Base-by-base conservation (phyloP, 345 rosid species). In the Eucalyptus microcorys region DNA sequence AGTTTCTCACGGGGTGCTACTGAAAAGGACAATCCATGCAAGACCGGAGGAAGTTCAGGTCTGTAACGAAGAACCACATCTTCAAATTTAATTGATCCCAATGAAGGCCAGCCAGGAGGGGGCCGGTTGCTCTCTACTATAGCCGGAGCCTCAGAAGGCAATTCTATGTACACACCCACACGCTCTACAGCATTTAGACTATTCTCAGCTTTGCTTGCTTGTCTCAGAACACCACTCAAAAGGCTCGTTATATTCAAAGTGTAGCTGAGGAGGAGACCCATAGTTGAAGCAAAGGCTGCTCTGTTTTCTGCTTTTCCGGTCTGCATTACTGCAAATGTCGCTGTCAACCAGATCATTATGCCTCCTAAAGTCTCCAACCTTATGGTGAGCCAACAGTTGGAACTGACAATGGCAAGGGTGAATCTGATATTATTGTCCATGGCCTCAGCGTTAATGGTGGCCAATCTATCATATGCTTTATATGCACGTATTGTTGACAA, bases 201-300 rank as follows among this genome's bases (percentile, higher is more conserved):
- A 90, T 97, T 98, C 92, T 98, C 99, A 49, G 99, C 99, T 81
- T 93, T 91, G 87, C 99, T 96, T 88, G 99, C 99, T 88, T 94
- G 98, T 92, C 97, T 95, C 89, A 97, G 90, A 90, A 95, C 98
- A 86, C 92, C 97, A 89, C 97, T 95, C 92, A 98, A 91, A 87
- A 98, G 91, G 87, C 87, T 92, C 42, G 98, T 97, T 64, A 98
- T 97, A 88, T 96, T 97, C 90, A 98, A 93, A 80, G 98, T 94
- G 92, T 98, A 98, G 88, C 96, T 97, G 87, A 98, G 97, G 89
- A 98, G 99, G 81, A 98, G 93, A 92, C 99, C 99, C 99, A 98
- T 97, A 55, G 94, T 94, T 45, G 99, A 96, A 66, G 99, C 97
- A 94, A 92, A 96, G 86, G 90, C 92, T 87, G 94, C 95, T 89